Conservation (phyloP, 1,139 yeast species). For the Diutina mesorugosa region DNA sequence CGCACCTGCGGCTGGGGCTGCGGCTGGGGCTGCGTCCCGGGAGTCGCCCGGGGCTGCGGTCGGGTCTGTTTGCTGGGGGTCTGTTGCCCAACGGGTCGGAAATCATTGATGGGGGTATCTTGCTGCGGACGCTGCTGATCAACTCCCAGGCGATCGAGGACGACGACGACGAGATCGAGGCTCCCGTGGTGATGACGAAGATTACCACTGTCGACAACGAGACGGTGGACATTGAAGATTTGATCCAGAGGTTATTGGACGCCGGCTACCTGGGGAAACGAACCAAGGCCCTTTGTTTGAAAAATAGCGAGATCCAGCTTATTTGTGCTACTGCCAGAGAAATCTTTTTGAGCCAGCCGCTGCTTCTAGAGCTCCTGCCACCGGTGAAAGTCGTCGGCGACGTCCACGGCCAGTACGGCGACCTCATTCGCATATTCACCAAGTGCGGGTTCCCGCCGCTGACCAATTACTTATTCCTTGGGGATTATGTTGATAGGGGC, state of each 20-base stretch:
- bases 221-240: conserved; percentile 69
- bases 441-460: conserved; percentile 98
- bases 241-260: conserved; percentile 79
- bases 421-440: conserved; percentile 78
- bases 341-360: conserved; percentile 78
- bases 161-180: not conserved
- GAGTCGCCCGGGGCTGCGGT: not conserved
- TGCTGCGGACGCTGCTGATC: not conserved
- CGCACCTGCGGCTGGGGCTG: not conserved
- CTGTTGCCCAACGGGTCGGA: not conserved
- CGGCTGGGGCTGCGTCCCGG: conserved; percentile 2
- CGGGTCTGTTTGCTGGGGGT: not conserved
- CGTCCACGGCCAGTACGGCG: conserved; percentile 94
- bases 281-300: conserved; percentile 78
- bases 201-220: conserved; percentile 4
- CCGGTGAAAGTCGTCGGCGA: conserved; percentile 98
- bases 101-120: conserved; percentile 1
- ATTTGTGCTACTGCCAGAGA: conserved; percentile 84
- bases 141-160: conserved; percentile 1
- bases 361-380: conserved; percentile 76
- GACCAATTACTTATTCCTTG: conserved; percentile 80
- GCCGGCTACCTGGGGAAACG: conserved; percentile 94
- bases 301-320: conserved; percentile 73
- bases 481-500: conserved; percentile 96
- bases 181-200: not conserved